A percentile compares a stretch with the other conserved stretches of the same genome.
These are phyloP conservation scores for Plasmodium billcollinsi DNA, from an alignment of 169 alveolate species.

Conservation along the genomic window DNA sequence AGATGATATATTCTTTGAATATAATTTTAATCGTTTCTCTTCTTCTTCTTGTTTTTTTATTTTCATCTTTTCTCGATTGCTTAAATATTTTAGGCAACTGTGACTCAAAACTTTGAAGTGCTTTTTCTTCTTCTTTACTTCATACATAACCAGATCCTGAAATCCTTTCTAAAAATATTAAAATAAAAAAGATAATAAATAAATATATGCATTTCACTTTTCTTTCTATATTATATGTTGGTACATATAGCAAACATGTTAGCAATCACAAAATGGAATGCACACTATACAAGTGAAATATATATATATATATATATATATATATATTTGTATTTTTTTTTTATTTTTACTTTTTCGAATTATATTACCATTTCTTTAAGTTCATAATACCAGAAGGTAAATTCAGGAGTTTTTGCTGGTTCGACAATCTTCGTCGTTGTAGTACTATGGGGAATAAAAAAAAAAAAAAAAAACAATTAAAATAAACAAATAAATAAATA, in stretches of 20 bases:
- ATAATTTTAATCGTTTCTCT: slow-evolving; percentile 48
- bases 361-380: slow-evolving; percentile 55
- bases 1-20: slow-evolving; percentile 77
- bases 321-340: neutral
- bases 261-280: too few species aligned
- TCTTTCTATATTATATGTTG: neutral
- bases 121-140: slow-evolving; percentile 82
- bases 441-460: slow-evolving; percentile 5
- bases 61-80: slow-evolving; percentile 57
- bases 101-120: slow-evolving; percentile 77
- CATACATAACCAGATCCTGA: slow-evolving; percentile 84
- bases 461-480: neutral
- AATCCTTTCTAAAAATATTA: slow-evolving; percentile 79
- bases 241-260: neutral
- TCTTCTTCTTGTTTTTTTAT: slow-evolving; percentile 76
- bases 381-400: slow-evolving; percentile 57
- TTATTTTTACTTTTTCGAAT: neutral
- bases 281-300: neutral
- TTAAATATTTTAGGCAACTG: slow-evolving; percentile 73
- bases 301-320: neutral
- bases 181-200: neutral
- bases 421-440: slow-evolving; percentile 34
- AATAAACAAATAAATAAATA: neutral
- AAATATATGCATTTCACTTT: neutral
- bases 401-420: slow-evolving; percentile 45